Percentiles rank a stretch among this genome's conserved stretches.
These are phyloP conservation scores for Hanseniaspora nectarophila DNA, from an alignment of 805 yeast genomes.

Conservation along the genomic window DNA sequence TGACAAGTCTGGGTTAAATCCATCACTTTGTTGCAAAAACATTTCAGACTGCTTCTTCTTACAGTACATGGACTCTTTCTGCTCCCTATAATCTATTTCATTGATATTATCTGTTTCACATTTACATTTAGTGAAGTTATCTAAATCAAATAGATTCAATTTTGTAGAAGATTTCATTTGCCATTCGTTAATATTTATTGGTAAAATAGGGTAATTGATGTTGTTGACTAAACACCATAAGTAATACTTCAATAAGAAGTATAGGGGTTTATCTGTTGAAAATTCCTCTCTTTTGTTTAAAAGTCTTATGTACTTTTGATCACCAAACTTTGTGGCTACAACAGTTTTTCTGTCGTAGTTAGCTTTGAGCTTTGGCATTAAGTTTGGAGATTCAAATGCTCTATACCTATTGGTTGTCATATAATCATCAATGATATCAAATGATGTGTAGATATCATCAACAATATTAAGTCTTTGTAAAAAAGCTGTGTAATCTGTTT, in stretches of 20 bases:
- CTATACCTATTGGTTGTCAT: background rate
- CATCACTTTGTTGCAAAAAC: background rate
- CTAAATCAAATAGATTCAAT: background rate
- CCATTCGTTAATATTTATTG: constrained; percentile 3
- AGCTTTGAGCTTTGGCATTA: background rate
- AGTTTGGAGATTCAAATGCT: background rate
- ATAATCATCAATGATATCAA: constrained; percentile 1
- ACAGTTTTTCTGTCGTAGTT: background rate
- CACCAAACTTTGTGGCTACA: background rate
- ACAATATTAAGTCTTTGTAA: background rate
- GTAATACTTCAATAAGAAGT: background rate
- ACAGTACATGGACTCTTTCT: background rate
- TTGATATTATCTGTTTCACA: background rate
- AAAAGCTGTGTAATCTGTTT: background rate
- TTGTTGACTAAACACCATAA: background rate
- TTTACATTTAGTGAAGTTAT: background rate
- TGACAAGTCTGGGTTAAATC: background rate
- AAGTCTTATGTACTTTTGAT: background rate
- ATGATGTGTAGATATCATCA: background rate
- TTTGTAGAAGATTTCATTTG: background rate
- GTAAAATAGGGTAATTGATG: background rate
- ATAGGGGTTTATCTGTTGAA: background rate
- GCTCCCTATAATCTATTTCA: background rate
- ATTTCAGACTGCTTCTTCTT: background rate
- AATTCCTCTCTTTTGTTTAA: background rate